Conservation (phyloP, 1,139 yeast genomes). For the Suhomyces taliae region DNA sequence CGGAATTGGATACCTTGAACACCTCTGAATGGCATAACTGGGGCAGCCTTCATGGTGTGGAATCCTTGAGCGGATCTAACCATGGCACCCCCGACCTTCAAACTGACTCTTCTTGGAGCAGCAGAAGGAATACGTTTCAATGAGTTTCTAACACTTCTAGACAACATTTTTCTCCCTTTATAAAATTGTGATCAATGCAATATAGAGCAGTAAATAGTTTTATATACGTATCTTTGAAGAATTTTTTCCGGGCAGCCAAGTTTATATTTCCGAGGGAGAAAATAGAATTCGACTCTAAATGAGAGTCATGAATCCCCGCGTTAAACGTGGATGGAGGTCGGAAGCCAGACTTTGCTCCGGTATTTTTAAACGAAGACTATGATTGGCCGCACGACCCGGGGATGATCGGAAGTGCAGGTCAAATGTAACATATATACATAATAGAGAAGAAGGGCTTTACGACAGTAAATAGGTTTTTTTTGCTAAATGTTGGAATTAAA, state of each 20-base stretch:
- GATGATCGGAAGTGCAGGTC: conserved; percentile 4
- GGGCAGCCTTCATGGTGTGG: conserved; percentile 2
- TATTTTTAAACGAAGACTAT: conserved; percentile 5
- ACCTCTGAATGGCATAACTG: conserved; percentile 5
- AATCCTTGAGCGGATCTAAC: conserved; percentile 5
- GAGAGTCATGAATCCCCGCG: conserved; percentile 7
- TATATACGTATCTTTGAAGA: conserved; percentile 3
- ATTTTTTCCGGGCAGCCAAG: conserved; percentile 5
- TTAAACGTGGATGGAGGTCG: conserved; percentile 3
- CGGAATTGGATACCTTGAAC: conserved; percentile 12
- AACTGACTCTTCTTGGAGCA: conserved; percentile 8
- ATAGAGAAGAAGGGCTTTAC: too few species aligned
- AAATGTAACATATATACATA: background rate
- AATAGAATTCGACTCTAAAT: background rate
- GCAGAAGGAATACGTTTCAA: conserved; percentile 16
- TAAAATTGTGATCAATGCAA: background rate
- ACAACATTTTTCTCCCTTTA: conserved; percentile 13
- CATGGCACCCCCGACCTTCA: conserved; percentile 5
- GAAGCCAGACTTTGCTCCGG: conserved; percentile 7
- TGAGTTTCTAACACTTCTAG: conserved; percentile 16
- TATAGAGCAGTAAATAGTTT: background rate
- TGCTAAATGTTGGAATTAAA: too few species aligned
- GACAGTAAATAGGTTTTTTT: too few species aligned
- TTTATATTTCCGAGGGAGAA: conserved; percentile 4
- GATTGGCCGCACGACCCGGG: conserved; percentile 12